Evolutionary conservation across 2,329 filamentous ascomycete genomes (phyloP), one percentile per base, ranked within the genome.

Genomic region (Sclerotinia minor): DNA sequence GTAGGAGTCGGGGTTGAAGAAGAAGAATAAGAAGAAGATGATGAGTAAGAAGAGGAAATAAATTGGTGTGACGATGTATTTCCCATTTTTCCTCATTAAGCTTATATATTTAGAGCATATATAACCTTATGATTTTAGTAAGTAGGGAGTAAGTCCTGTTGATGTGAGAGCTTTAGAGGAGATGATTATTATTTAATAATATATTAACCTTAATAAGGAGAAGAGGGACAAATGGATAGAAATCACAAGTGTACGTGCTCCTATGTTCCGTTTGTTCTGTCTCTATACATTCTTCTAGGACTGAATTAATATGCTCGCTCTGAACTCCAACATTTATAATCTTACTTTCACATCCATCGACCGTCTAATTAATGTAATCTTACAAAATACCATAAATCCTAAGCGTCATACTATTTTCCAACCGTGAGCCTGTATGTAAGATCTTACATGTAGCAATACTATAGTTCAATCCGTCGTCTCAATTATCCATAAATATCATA

Each of bases 51-150:
- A 11, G 52, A 50, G 44, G 38, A 26, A 19, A 29, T 35, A 5
- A 29, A 15, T 7, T 65, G 53, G 17, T 55, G 55, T 1, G 64
- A 65, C 5, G 61, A 64, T 58, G 44, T 26, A n/a, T 65, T 65
- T 1, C 64, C 64, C 64, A 65, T 65, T 59, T 47, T 8, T 2
- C 4, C 17, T 35, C 7, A 8, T 35, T 35, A 35, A 9, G 35
- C 2, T 35, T 35, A 35, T 35, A 35, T 35, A 35, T 35, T n/a
- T n/a, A n/a, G n/a, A n/a, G n/a, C n/a, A 9, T 8, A 5, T 19
- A 9, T 11, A 15, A n/a, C n/a, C n/a, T n/a, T 15, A n/a, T 21
- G n/a, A 3, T 6, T 57, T 15, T 17, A 15, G 13, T 24, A 24
- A n/a, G 1, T 9, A 3, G 15, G 3, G 8, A 57, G 3, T 19